Base-by-base conservation (phyloP, 345 rosid genomes). In the Syzygium jambos region DNA sequence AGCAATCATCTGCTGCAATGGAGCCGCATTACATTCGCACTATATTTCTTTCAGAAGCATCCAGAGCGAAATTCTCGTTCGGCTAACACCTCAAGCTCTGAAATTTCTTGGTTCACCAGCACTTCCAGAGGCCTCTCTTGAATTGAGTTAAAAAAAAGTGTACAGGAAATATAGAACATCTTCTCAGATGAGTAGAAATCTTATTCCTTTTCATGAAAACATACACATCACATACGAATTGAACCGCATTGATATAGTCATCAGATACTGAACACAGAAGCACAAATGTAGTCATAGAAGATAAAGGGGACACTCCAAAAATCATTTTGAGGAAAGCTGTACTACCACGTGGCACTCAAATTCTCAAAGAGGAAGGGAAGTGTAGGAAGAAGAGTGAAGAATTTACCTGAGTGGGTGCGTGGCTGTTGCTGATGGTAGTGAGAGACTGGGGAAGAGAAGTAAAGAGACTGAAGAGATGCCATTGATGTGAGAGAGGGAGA, bases 371-470 rank as follows among this genome's bases (percentile, higher is more conserved):
- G 27, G 55, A 52, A 34, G 46, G 61, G 86, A 84, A 30, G 59
- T 84, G 63, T 43, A 51, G 30, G 19, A 25, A 73, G 12, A 34
- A 68, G 51, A 51, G 16, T 51, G 41, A 19, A 65, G 34, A 59
- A 22, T 29, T 51, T 87, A 93, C 94, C 94, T 52, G 93, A 73
- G 83, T 87, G 89, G 85, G 88, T 84, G 68, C 91, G 91, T 29
- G 91, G 91, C 51, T 87, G 91, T 16, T 82, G 88, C 30, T 65
- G 89, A 12, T 52, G 89, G 51, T 85, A 84, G 94, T 90, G 85
- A 91, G 91, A 85, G 95, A 90, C 61, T 90, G 92, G 57, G 92
- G 91, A 82, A 91, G 86, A 83, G 49, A 73, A 73, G 8, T 49
- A 38, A 38, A 73, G 82, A 73, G 82, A 73, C 41, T 73, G 82